Conservation (phyloP, 192 early-diverging fungal genomes). For the Coemansia sp. region DNA sequence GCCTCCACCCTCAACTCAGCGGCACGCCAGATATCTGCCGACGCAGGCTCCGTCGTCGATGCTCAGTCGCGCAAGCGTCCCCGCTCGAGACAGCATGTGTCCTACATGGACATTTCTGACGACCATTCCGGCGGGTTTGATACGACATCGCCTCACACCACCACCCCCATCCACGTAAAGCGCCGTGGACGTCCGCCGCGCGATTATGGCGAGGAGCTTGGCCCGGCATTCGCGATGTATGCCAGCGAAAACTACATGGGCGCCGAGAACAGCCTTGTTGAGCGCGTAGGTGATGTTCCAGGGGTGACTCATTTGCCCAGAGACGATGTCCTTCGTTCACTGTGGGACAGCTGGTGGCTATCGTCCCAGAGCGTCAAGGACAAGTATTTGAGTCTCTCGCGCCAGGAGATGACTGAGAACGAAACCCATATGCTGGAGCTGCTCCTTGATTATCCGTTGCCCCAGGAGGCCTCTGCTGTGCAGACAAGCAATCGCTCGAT, state of each 20-base stretch:
- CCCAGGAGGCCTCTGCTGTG: conserved; percentile 21
- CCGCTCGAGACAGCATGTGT: conserved; percentile 14
- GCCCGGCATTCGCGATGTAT: conserved; percentile 49
- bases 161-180: conserved; percentile 38
- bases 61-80: conserved; percentile 32
- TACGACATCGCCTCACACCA: conserved; percentile 5
- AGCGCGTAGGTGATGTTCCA: conserved; percentile 11
- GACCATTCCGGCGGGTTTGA: conserved; percentile 15
- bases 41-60: background rate
- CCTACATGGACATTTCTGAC: conserved; percentile 13
- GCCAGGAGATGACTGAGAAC: conserved; percentile 48
- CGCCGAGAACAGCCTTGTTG: conserved; percentile 19
- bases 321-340: conserved; percentile 37
- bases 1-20: conserved; percentile 32
- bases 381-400: conserved; percentile 42
- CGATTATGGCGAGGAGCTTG: conserved; percentile 52
- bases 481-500: conserved; percentile 17
- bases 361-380: conserved; percentile 45
- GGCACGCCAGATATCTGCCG: conserved; percentile 30
- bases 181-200: conserved; percentile 55
- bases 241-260: conserved; percentile 36
- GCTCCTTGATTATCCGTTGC: conserved; percentile 47
- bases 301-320: conserved; percentile 12
- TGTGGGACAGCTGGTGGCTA: conserved; percentile 53
- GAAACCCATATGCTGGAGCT: conserved; percentile 50